Conservation (phyloP, 371 early-diverging fungal genomes). For the Mucor lusitanicus region DNA sequence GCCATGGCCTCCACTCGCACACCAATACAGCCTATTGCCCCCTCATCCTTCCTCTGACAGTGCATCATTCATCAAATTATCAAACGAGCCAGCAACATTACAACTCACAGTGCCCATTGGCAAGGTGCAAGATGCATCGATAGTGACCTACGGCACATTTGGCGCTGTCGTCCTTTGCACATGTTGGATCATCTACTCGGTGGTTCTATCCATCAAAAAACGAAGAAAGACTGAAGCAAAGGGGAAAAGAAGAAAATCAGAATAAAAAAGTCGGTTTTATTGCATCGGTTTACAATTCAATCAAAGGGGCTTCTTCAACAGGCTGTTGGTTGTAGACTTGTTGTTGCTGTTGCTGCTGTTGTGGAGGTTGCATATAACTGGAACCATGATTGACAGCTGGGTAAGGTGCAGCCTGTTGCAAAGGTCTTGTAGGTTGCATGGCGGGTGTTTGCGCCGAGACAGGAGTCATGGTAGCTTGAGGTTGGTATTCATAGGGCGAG, state of each 20-base stretch:
- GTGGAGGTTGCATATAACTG: not conserved
- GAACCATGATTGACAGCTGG: too few relatives aligned
- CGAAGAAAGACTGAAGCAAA: conserved; percentile 45
- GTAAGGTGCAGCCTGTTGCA: not conserved
- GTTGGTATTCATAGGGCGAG: not conserved
- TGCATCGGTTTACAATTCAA: conserved; percentile 47
- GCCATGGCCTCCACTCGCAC: conserved; percentile 13
- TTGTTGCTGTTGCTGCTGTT: conserved; percentile 2
- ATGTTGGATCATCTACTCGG: conserved; percentile 33
- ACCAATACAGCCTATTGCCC: conserved; percentile 5
- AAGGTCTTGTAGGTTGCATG: not conserved
- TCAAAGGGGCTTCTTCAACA: conserved; percentile 55
- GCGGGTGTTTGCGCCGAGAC: not conserved
- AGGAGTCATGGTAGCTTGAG: not conserved
- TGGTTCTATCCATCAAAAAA: conserved; percentile 26
- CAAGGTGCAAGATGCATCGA: conserved; percentile 20
- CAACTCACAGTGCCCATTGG: conserved; percentile 41
- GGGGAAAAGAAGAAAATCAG: conserved; percentile 52
- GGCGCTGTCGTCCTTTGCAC: conserved; percentile 28
- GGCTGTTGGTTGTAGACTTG: conserved; percentile 22
- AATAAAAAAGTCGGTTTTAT: conserved; percentile 24
- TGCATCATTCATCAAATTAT: conserved; percentile 6
- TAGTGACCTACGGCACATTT: conserved; percentile 38
- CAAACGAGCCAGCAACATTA: conserved; percentile 8
- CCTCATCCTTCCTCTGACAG: not conserved